phyloP scores from a whole-genome alignment of 208 protist genomes.

The Histomonas meleagridis region DNA sequence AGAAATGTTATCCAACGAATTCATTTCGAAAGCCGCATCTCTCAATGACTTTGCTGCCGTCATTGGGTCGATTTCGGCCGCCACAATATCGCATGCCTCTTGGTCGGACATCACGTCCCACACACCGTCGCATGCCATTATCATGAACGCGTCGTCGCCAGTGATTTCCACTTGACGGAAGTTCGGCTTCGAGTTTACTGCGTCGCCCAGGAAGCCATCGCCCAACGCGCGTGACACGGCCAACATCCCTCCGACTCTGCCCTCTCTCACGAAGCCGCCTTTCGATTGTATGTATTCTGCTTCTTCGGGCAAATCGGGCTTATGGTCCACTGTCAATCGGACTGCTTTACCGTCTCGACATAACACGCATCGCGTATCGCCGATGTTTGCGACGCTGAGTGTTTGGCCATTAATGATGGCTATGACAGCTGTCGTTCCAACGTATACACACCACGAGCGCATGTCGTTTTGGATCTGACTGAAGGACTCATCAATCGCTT shows the following conservation, averaged over 20 bases:
- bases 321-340: constrained; percentile 8
- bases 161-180: neutral
- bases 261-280: neutral
- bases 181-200: neutral
- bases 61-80: neutral
- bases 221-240: constrained; percentile 15
- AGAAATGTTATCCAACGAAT: constrained; percentile 6
- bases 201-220: constrained; percentile 1
- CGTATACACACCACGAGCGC: neutral
- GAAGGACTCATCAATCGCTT: neutral
- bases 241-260: neutral
- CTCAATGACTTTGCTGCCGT: neutral
- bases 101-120: constrained; percentile 33
- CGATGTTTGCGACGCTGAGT: constrained; percentile 14
- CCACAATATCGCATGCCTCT: neutral
- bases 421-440: neutral
- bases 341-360: constrained; percentile 22
- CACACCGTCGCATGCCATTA: constrained; percentile 32
- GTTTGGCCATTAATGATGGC: neutral
- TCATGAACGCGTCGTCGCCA: neutral
- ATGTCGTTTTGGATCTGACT: neutral
- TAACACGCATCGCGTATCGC: neutral
- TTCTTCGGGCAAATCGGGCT: neutral
- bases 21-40: neutral
- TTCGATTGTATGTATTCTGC: neutral